Conservation (phyloP, 306 rosid genomes). For the Quercus variabilis region DNA sequence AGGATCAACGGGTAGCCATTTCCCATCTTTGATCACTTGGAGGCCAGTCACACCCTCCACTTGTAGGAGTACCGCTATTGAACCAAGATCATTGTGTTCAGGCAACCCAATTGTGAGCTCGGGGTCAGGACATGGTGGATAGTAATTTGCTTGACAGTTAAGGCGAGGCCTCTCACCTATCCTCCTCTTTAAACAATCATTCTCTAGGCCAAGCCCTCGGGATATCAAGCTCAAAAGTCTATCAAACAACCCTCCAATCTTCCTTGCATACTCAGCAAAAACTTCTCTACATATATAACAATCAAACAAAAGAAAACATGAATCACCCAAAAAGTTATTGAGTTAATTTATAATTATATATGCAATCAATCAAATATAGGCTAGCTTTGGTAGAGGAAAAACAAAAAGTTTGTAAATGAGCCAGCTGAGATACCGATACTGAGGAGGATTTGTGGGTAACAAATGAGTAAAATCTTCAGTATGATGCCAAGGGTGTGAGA, state of each 20-base stretch:
- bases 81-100: slow-evolving; percentile 8
- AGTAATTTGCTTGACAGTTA: slow-evolving; percentile 16
- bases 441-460: slow-evolving; percentile 35
- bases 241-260: slow-evolving; percentile 30
- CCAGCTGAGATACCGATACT: slow-evolving; percentile 12
- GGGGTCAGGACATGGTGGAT: slow-evolving; percentile 21
- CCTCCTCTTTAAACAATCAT: slow-evolving; percentile 23
- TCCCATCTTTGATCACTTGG: slow-evolving; percentile 4
- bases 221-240: slow-evolving; percentile 42
- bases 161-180: slow-evolving; percentile 31
- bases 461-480: slow-evolving; percentile 13
- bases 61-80: slow-evolving; percentile 4
- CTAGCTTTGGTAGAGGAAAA: too few relatives aligned
- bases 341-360: too few relatives aligned
- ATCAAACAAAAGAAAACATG: neutral
- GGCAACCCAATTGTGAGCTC: slow-evolving; percentile 13
- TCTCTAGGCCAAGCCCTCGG: slow-evolving; percentile 44
- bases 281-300: slow-evolving; percentile 25
- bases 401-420: too few relatives aligned
- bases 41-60: slow-evolving; percentile 15
- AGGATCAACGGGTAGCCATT: slow-evolving; percentile 16
- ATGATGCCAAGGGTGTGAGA: slow-evolving; percentile 39
- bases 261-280: slow-evolving; percentile 45
- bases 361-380: too few relatives aligned
- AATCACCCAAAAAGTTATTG: too few relatives aligned